phyloP scores from a whole-genome alignment of 208 protist species.

The Acanthamoeba castellanii region DNA sequence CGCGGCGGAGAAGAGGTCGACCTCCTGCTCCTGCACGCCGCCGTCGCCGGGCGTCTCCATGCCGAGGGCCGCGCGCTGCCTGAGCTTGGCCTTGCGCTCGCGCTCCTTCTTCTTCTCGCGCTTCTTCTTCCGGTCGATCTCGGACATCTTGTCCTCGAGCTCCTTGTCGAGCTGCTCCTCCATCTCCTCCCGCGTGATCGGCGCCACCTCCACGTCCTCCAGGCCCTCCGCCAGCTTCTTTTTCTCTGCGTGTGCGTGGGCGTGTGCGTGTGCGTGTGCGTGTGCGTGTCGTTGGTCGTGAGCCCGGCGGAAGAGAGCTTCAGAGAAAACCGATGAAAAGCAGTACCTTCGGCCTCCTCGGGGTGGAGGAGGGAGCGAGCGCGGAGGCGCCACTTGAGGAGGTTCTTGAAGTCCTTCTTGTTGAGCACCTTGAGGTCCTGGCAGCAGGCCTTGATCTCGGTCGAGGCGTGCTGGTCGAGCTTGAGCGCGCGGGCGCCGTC shows the following conservation, averaged over 20 bases:
- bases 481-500: constrained; percentile 84
- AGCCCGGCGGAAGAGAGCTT: background rate
- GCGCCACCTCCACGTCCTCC: constrained; percentile 33
- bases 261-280: constrained; percentile 85
- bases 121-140: constrained; percentile 92
- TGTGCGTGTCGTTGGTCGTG: background rate
- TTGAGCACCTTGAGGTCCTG: constrained; percentile 96
- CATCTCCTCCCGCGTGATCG: constrained; percentile 70
- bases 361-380: constrained; percentile 89
- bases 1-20: constrained; percentile 89
- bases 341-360: constrained; percentile 88
- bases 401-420: constrained; percentile 93
- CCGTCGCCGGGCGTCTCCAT: constrained; percentile 85
- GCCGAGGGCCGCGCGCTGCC: constrained; percentile 93
- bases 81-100: constrained; percentile 93
- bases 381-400: constrained; percentile 95
- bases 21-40: constrained; percentile 55
- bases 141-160: constrained; percentile 92
- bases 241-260: constrained; percentile 83
- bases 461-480: constrained; percentile 5
- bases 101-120: constrained; percentile 95
- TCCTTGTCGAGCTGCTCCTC: constrained; percentile 91
- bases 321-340: background rate
- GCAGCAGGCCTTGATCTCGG: constrained; percentile 83
- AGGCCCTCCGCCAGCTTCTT: constrained; percentile 1